A percentile compares a stretch with the other conserved stretches of the same genome.
phyloP scores from a whole-genome alignment of 2,329 filamentous ascomycete genomes.

The Ophiostoma australiae region DNA sequence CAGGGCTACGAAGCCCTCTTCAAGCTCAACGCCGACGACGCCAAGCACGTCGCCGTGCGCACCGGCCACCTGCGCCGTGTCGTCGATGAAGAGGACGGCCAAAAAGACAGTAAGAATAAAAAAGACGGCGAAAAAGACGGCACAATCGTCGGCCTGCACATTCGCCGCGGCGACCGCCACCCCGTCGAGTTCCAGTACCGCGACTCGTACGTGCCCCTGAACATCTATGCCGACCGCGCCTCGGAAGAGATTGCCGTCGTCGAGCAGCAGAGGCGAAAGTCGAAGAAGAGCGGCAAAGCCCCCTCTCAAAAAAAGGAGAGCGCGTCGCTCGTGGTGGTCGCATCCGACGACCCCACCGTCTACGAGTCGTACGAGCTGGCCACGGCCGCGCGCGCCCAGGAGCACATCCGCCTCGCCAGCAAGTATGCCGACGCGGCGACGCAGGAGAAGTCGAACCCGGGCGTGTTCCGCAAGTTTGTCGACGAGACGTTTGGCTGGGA shows the following conservation, averaged over 20 bases:
- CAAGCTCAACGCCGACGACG: conserved; percentile 60
- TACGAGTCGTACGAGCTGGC: conserved; percentile 61
- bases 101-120: conserved; percentile 32
- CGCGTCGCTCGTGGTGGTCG: conserved; percentile 56
- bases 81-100: too few relatives aligned
- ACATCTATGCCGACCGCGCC: conserved; percentile 60
- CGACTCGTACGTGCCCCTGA: conserved; percentile 70
- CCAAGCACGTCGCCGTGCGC: conserved; percentile 57
- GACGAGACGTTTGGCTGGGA: conserved; percentile 82
- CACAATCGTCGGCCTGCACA: conserved; percentile 65
- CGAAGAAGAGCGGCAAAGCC: too few relatives aligned
- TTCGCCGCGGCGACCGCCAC: conserved; percentile 74
- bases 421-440: conserved; percentile 38
- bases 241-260: conserved; percentile 49
- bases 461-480: conserved; percentile 58
- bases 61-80: conserved; percentile 48
- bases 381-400: conserved; percentile 58
- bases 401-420: conserved; percentile 68
- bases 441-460: conserved; percentile 3
- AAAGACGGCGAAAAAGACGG: conserved; percentile 32
- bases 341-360: conserved; percentile 76
- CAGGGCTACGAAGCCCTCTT: conserved; percentile 71
- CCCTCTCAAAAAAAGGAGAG: too few relatives aligned
- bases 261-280: conserved; percentile 30
- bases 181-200: conserved; percentile 73